Base-by-base conservation (phyloP, 2,329 filamentous ascomycete genomes). In the Diaporthe australafricana region DNA sequence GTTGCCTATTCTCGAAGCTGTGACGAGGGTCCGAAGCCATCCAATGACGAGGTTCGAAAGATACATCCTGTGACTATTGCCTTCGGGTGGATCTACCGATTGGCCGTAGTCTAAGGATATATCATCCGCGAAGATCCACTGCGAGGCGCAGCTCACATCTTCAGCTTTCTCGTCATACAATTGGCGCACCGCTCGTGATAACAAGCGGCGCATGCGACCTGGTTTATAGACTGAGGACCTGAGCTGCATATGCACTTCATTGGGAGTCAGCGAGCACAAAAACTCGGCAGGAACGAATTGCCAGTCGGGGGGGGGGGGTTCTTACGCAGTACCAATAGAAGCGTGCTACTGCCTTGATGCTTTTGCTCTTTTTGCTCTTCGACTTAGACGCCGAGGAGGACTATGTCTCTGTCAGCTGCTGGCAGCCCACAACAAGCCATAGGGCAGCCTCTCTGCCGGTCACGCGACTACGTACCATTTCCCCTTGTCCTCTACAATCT, bases 271-370 rank as follows among this genome's bases (percentile, higher is more conserved):
- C 12, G 2, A 14, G 17, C 20, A 6, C 4, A 12, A 42, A 1
- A n/a, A n/a, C 3, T 17, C 5, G 14, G 11, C 17, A 11, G 20
- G 8, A 5, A 40, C 16, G 25, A 20, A 35, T 35, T 22, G 16
- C n/a, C n/a, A n/a, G n/a, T n/a, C n/a, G n/a, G n/a, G n/a, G n/a
- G n/a, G 1, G 25, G 3, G 47, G 52, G 3, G 2, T 12, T 22
- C 63, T 55, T 17, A 67, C 63, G 32, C 63, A 67, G 11, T 55
- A 67, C 63, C 63, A 67, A 4, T 12, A 45, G 3, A 22, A 55
- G 1, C 48, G 40, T n/a, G 47, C 60, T 17, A 38, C 42, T 9
- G n/a, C 2, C 7, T 50, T 50, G 14, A 30, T 20, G 60, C 60
- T 27, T 12, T 47, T 66, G 1, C 14, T 8, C 8, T 52, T 52